Evolutionary conservation across 192 early-diverging fungal genomes (phyloP).

Genomic region (Umbelopsis sp.): DNA sequence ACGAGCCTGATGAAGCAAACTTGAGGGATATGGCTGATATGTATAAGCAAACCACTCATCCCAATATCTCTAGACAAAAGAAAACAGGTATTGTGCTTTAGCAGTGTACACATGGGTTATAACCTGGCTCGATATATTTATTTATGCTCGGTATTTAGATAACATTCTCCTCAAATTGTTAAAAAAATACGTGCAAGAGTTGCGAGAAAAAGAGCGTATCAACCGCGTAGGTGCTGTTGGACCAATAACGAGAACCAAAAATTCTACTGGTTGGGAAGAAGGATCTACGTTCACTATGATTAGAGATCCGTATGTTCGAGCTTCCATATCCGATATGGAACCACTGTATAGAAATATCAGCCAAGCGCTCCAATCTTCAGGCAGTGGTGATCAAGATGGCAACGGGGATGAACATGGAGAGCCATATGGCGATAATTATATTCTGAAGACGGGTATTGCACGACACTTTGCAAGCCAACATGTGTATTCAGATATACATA

Average conservation of each 20-base stretch:
- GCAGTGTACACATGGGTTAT: background rate
- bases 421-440: background rate
- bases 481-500: background rate
- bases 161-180: background rate
- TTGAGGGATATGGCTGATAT: constrained; percentile 5
- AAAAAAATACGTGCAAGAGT: background rate
- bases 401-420: background rate
- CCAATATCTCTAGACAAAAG: background rate
- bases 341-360: background rate
- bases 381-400: no score
- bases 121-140: background rate
- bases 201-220: background rate
- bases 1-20: background rate
- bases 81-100: background rate
- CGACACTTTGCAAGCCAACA: background rate
- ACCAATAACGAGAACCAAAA: background rate
- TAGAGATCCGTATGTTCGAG: constrained; percentile 11
- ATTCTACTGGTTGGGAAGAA: background rate
- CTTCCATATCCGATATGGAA: background rate
- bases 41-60: background rate
- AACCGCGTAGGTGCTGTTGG: background rate
- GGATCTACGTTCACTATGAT: background rate
- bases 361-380: background rate
- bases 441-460: background rate
- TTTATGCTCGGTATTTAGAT: background rate